A percentile compares a stretch with the other conserved stretches of the same genome.
Conservation (phyloP, 1,284 basidiomycete species). For the Leccinum fuscescens region DNA sequence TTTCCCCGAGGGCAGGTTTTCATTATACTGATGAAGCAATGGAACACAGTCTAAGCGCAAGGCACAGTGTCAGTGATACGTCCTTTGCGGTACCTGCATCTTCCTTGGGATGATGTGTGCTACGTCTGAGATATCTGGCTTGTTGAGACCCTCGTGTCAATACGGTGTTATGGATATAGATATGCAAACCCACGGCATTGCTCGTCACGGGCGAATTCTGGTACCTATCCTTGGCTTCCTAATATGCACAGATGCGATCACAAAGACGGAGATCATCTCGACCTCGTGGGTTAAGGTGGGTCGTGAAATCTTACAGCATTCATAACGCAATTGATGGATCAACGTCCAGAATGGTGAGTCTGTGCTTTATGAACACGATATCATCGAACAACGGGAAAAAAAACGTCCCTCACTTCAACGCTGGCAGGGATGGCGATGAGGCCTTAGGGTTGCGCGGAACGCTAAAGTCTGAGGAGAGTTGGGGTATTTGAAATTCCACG, state of each 20-base stretch:
- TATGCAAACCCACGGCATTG: conserved; percentile 5
- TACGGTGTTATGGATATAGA: conserved; percentile 13
- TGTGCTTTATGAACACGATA: background rate
- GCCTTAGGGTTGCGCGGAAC: background rate
- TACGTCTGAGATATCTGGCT: conserved; percentile 5
- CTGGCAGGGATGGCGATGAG: background rate
- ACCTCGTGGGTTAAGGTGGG: conserved; percentile 35
- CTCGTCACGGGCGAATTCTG: conserved; percentile 8
- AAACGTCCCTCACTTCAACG: background rate
- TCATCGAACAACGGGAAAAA: background rate
- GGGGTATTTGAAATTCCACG: conserved; percentile 27
- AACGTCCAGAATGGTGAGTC: background rate
- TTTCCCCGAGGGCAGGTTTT: conserved; percentile 25
- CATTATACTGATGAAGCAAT: conserved; percentile 30
- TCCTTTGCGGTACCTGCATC: conserved; percentile 15
- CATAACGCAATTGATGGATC: conserved; percentile 15
- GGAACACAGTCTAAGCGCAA: conserved; percentile 21
- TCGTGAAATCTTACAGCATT: conserved; percentile 17
- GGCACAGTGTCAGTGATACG: conserved; percentile 12
- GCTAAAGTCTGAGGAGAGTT: conserved; percentile 20
- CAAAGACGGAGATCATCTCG: conserved; percentile 27
- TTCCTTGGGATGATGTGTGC: conserved; percentile 14
- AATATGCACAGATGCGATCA: conserved; percentile 14
- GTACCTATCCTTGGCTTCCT: conserved; percentile 8
- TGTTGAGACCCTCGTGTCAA: conserved; percentile 9